Conservation (phyloP, 1,139 yeast species). For the Kodamaea sp. region DNA sequence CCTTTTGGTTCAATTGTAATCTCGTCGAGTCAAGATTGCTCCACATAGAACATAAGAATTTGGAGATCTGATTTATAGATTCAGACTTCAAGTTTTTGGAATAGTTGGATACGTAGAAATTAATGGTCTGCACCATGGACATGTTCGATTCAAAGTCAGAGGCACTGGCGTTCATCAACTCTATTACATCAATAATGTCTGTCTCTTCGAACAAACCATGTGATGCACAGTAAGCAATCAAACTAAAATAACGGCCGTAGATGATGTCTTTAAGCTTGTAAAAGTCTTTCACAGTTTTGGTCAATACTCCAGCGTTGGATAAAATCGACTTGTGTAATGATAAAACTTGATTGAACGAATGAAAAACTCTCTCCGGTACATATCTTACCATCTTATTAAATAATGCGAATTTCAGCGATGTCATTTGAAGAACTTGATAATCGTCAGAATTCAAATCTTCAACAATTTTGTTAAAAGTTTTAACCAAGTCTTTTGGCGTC, state of each 20-base stretch:
- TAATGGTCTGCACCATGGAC: constrained; percentile 22
- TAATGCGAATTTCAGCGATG: constrained; percentile 34
- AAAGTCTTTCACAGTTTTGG: constrained; percentile 32
- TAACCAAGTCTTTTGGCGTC: constrained; percentile 5
- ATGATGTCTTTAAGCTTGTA: constrained; percentile 48
- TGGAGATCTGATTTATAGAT: constrained; percentile 22
- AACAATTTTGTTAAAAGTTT: constrained; percentile 18
- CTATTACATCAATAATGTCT: constrained; percentile 12
- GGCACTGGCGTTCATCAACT: constrained; percentile 22
- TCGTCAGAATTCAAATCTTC: constrained; percentile 29
- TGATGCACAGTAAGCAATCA: constrained; percentile 9
- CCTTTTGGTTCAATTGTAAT: constrained; percentile 64
- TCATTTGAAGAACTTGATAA: constrained; percentile 25
- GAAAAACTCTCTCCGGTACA: constrained; percentile 2
- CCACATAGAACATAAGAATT: constrained; percentile 54
- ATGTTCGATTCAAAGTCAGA: constrained; percentile 27
- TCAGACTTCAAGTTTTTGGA: constrained; percentile 14
- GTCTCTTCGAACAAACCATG: constrained; percentile 5
- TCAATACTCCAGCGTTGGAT: constrained; percentile 22
- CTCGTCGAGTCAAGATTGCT: constrained; percentile 57
- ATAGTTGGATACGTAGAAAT: constrained; percentile 10
- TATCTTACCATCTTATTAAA: constrained; percentile 26
- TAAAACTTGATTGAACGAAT: constrained; percentile 10
- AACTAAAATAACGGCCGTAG: constrained; percentile 34
- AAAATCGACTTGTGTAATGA: constrained; percentile 23